These are phyloP conservation scores for Thecamonas trahens DNA, from an alignment of 78 protist species.

Conservation along the genomic window DNA sequence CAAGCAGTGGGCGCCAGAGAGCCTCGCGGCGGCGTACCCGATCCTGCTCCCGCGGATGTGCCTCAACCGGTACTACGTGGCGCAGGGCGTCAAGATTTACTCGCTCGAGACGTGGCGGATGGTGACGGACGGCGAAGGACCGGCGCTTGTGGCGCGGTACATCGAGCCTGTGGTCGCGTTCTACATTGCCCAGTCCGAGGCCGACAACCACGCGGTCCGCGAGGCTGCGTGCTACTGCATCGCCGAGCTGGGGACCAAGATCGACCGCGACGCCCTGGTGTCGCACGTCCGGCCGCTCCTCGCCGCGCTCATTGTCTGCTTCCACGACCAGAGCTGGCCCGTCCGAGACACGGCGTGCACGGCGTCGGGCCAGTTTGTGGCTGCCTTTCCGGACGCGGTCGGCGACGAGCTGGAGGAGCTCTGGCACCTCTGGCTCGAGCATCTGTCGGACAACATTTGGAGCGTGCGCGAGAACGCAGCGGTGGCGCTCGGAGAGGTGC, in stretches of 20 bases:
- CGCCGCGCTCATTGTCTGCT: not conserved
- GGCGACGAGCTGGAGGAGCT: not conserved
- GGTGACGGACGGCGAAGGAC: not conserved
- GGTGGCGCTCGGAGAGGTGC: conserved; percentile 8
- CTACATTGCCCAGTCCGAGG: conserved; percentile 8
- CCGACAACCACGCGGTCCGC: conserved; percentile 45
- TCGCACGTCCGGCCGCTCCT: conserved; percentile 8
- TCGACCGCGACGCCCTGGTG: conserved; percentile 4
- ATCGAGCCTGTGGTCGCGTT: conserved; percentile 1
- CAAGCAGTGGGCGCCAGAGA: too few species aligned
- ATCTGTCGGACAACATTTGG: conserved; percentile 12
- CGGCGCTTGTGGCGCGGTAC: conserved; percentile 2
- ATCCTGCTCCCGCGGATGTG: conserved; percentile 29
- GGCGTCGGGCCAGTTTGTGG: not conserved
- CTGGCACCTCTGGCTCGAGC: not conserved
- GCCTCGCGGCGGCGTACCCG: not conserved
- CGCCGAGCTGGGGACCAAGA: conserved; percentile 30
- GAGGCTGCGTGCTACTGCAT: conserved; percentile 45
- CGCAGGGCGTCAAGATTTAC: conserved; percentile 16
- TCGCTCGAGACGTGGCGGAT: conserved; percentile 5
- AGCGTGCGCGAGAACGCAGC: conserved; percentile 23
- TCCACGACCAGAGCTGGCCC: conserved; percentile 27
- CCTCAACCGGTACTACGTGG: conserved; percentile 39
- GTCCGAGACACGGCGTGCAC: conserved; percentile 34
- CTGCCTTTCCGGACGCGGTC: not conserved